Conservation (phyloP, 306 rosid species). For the Phaseolus lunatus region DNA sequence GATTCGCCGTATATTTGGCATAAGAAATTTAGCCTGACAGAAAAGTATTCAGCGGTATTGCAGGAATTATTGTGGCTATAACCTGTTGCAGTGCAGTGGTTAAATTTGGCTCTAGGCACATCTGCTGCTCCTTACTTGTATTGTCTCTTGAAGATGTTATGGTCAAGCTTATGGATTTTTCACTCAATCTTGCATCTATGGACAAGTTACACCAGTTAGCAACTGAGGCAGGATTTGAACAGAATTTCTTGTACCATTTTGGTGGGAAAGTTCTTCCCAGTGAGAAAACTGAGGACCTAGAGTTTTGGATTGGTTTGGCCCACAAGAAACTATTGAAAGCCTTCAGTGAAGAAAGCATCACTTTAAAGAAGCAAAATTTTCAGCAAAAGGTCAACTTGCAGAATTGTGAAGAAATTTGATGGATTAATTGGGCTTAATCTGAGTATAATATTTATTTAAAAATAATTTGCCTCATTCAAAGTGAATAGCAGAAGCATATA, state of each 20-base stretch:
- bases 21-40: conserved; percentile 53
- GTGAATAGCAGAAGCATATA: conserved; percentile 12
- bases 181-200: conserved; percentile 61
- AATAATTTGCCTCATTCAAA: not conserved
- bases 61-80: conserved; percentile 76
- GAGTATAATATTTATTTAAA: conserved; percentile 22
- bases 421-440: conserved; percentile 14
- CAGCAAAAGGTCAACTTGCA: conserved; percentile 58
- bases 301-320: conserved; percentile 79
- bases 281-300: conserved; percentile 68
- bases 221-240: conserved; percentile 72
- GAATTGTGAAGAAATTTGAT: conserved; percentile 32
- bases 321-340: conserved; percentile 63
- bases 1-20: conserved; percentile 33
- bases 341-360: conserved; percentile 50
- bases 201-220: conserved; percentile 70
- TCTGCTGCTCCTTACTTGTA: conserved; percentile 41
- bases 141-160: conserved; percentile 52
- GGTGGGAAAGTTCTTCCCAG: conserved; percentile 64
- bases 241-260: conserved; percentile 63
- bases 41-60: conserved; percentile 72
- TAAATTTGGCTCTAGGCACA: conserved; percentile 52
- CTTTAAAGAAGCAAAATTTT: conserved; percentile 50
- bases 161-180: conserved; percentile 67
- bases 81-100: conserved; percentile 75